A percentile compares a stretch with the other conserved stretches of the same genome.
Evolutionary conservation across 2,329 filamentous ascomycete species (phyloP).

Genomic region (Fusarium ambrosium): DNA sequence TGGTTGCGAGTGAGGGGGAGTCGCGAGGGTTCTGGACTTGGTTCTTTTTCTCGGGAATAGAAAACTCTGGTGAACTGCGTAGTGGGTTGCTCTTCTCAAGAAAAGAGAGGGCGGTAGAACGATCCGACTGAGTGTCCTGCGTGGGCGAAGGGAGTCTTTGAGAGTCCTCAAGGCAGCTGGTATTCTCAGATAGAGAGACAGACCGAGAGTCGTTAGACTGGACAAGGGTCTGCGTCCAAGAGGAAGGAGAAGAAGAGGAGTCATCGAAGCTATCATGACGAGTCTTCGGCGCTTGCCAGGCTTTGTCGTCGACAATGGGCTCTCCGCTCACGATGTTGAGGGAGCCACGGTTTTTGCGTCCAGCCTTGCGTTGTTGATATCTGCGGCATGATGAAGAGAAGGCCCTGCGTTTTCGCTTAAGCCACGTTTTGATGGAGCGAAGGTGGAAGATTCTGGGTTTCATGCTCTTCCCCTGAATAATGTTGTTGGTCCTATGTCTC

Average conservation of each 20-base stretch:
- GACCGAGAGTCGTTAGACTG: not conserved
- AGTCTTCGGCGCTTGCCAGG: conserved; percentile 5
- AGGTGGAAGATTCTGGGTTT: not conserved
- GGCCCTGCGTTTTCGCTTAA: not conserved
- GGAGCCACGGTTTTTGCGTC: not conserved
- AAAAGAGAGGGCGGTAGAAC: not conserved
- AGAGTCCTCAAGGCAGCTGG: not conserved
- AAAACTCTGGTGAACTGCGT: not conserved
- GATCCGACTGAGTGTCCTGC: not conserved
- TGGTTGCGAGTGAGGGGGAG: not conserved
- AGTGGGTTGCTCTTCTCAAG: not conserved
- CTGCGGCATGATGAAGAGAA: not conserved
- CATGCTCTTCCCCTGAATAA: not conserved
- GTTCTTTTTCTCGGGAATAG: not conserved
- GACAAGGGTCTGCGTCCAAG: not conserved
- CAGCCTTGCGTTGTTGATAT: not conserved
- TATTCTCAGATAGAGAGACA: not conserved
- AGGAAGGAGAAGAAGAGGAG: not conserved
- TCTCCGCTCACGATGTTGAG: not conserved
- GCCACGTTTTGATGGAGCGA: not conserved
- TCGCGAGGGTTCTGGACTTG: not conserved
- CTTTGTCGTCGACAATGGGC: not conserved
- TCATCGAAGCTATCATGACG: not conserved
- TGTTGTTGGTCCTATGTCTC: not conserved
- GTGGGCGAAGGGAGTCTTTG: not conserved